Evolutionary conservation across 352 stramenopile genomes (phyloP), one percentile per base, ranked within the genome.

Genomic region (Phytophthora ohioensis): DNA sequence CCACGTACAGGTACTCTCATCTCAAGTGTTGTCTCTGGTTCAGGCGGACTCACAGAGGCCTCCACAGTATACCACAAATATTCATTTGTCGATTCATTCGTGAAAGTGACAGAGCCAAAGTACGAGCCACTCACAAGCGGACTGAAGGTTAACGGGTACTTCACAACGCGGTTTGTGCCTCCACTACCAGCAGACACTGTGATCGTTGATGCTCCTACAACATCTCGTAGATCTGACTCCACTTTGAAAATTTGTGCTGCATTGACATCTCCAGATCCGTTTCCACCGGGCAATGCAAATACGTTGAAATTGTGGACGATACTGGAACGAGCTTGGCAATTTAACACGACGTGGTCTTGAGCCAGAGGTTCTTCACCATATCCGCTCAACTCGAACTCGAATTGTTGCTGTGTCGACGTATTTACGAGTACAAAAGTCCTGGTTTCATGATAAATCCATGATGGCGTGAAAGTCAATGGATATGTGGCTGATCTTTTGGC

Each of bases 51-150:
- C 4, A 95, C 91, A 2, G 85, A 83, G 10, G 97, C 91, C 64
- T 98, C 90, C 4, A 99, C 85, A 11, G 96, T 98, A 75, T 98
- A 98, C 96, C 96, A 99, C 8, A 94, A 68, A 62, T 91, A 97
- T 58, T 94, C 84, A n/a, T 79, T 85, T 21, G 84, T 94, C 7
- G 63, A 55, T 34, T 81, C 68, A 57, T 97, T 94, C 10, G 85
- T 98, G 63, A 99, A 98, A 11, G 92, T 98, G 51, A 98, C 84
- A 7, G 88, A 95, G 6, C 96, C 96, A 75, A 95, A 97, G 67
- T 97, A 98, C 43, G 80, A 91, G 9, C 96, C 95, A 10, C 93
- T 97, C 30, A 98, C 80, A 12, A 94, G 64, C 8, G 95, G 95
- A 70, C 78, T 92, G 43, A 98, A 93, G 0, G 82, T 96, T 4